phyloP scores from a whole-genome alignment of 2,329 filamentous ascomycete species.

The Colletotrichum australisinense region DNA sequence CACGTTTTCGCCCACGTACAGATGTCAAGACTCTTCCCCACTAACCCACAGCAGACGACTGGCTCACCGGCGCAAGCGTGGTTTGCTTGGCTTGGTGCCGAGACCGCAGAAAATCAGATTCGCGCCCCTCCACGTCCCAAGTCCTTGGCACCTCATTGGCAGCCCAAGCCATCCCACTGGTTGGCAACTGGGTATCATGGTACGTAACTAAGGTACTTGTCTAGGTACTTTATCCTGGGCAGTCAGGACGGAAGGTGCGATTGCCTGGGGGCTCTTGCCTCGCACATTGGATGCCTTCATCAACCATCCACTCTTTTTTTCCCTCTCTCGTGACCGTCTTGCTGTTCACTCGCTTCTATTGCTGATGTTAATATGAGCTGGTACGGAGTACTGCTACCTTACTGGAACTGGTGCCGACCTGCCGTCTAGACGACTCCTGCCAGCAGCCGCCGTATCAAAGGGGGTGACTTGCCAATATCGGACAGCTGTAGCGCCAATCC shows the following conservation, averaged over 20 bases:
- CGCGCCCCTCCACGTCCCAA: background rate
- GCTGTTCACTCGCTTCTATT: background rate
- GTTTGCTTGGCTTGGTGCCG: slow-evolving; percentile 24
- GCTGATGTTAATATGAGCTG: background rate
- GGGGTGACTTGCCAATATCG: background rate
- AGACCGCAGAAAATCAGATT: slow-evolving; percentile 32
- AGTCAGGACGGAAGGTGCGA: background rate
- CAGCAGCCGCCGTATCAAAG: background rate
- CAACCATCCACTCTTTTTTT: background rate
- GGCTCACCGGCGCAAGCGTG: slow-evolving; percentile 10
- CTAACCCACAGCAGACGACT: slow-evolving; percentile 17
- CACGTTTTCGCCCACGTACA: slow-evolving; percentile 2
- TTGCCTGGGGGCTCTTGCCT: background rate
- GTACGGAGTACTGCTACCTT: background rate
- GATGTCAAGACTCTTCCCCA: slow-evolving; percentile 6
- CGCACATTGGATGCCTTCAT: background rate
- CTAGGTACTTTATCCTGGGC: background rate
- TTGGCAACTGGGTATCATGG: background rate
- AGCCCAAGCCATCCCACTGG: background rate
- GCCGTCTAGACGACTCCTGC: background rate
- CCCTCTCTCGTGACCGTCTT: background rate
- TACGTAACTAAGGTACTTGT: background rate
- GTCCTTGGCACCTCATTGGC: slow-evolving; percentile 5
- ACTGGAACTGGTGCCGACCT: background rate
- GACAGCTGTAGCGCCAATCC: background rate